These are phyloP conservation scores for Fusarium praegraminearum DNA, from an alignment of 2,329 filamentous ascomycete genomes.

Conservation along the genomic window DNA sequence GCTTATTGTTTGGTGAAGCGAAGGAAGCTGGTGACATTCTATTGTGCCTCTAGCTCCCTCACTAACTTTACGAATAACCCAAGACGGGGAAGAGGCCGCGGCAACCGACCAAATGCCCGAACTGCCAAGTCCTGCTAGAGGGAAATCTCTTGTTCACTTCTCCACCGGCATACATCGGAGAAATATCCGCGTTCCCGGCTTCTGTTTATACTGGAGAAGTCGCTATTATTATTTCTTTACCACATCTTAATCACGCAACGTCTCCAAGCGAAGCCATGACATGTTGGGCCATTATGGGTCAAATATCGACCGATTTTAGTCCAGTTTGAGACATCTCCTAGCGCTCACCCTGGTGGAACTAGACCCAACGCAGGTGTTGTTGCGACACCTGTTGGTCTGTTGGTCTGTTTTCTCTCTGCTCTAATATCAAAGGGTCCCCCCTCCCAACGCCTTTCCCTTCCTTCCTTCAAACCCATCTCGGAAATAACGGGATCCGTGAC, in stretches of 20 bases:
- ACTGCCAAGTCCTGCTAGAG: neutral
- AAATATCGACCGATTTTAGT: neutral
- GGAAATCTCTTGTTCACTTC: neutral
- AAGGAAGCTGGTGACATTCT: neutral
- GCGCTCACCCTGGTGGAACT: neutral
- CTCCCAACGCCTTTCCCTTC: neutral
- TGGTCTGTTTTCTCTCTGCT: neutral
- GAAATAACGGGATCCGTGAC: neutral
- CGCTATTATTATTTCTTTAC: neutral
- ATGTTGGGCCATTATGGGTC: neutral
- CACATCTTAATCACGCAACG: neutral
- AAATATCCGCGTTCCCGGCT: neutral
- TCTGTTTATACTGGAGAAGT: neutral
- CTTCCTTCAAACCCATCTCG: neutral
- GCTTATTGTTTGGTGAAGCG: neutral
- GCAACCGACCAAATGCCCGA: neutral
- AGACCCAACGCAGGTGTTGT: neutral
- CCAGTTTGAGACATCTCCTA: neutral
- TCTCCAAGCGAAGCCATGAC: neutral
- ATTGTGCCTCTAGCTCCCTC: neutral
- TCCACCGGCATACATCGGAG: neutral
- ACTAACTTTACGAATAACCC: neutral
- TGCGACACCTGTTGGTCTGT: neutral
- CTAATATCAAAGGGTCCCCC: neutral
- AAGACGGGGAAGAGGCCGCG: neutral